Base-by-base conservation (phyloP, 495 filamentous ascomycete genomes). In the Penicillium coprophilum region DNA sequence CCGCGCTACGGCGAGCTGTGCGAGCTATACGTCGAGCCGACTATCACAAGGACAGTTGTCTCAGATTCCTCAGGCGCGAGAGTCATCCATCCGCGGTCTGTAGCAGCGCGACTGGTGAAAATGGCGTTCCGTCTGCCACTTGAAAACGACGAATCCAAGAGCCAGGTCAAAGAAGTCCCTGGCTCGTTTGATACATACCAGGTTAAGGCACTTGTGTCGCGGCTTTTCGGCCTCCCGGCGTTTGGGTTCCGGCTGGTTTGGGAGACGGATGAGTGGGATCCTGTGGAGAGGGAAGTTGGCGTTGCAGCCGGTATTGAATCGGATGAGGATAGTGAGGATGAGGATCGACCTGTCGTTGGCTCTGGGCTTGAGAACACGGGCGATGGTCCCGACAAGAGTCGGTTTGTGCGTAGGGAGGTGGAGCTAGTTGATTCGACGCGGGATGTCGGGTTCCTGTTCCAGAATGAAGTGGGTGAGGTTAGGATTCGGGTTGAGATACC, bases 201-300 rank as follows among this genome's bases (percentile, higher is more conserved):
- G 19, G 77, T 96, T 21, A 88, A 94, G 65, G 89, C 87, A 0
- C 74, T 96, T 15, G 87, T 87, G 0, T 88, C 86, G 6, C 83
- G 82, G 53, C 65, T 87, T 59, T 92, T 95, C 68, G 77, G 75
- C 8, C 63, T 91, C 27, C 64, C 71, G 44, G 87, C 90, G 11
- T 76, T 89, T 61, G 69, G 73, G 36, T 70, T 92, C 46, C 76
- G 79, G 55, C 62, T 98, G 52, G 71, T 91, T 12, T 90, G 85
- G 85, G 88, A 94, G 72, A 93, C 90, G 17, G 86, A 89, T 50
- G 88, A 95, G 67, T 87, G 85, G 82, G 90, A 95, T 73, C 89
- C 89, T 2, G 82, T 89, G 0, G 70, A 64, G n/a, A 64, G 74
- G 23, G 62, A 65, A 31, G 82, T 76, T 17, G 81, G 80, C 47